Evolutionary conservation across 1,139 yeast species (phyloP).

Genomic region (Yamadazyma trypodendri): DNA sequence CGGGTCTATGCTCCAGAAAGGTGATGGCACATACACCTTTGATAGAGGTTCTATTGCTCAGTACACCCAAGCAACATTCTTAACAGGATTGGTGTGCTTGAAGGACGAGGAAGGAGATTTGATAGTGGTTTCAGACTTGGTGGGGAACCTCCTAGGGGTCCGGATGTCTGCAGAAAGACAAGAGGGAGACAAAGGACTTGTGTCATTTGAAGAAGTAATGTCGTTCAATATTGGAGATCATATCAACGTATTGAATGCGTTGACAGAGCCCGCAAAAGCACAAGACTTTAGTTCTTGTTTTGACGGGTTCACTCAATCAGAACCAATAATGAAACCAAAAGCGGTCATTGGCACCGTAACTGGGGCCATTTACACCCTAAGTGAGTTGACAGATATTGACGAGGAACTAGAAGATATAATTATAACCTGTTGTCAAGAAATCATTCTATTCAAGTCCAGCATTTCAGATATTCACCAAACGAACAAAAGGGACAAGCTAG

Average conservation of each 20-base stretch:
- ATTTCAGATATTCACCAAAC: constrained; percentile 13
- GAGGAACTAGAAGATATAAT: constrained; percentile 15
- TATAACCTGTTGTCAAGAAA: constrained; percentile 17
- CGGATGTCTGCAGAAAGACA: not conserved
- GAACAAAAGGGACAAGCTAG: constrained; percentile 14
- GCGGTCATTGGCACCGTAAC: constrained; percentile 35
- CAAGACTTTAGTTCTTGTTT: constrained; percentile 12
- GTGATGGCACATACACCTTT: constrained; percentile 1
- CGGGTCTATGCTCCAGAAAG: not conserved
- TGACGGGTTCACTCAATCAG: constrained; percentile 8
- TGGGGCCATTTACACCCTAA: constrained; percentile 31
- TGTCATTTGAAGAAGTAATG: constrained; percentile 9
- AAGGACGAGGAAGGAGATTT: constrained; percentile 1
- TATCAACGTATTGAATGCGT: constrained; percentile 23
- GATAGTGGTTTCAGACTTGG: constrained; percentile 27
- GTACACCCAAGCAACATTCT: constrained; percentile 11
- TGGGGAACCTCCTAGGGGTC: constrained; percentile 28
- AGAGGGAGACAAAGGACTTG: constrained; percentile 3
- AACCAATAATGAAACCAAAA: constrained; percentile 7
- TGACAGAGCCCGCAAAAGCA: constrained; percentile 6
- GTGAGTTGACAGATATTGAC: constrained; percentile 29
- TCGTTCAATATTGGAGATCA: constrained; percentile 33
- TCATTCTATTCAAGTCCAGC: constrained; percentile 13
- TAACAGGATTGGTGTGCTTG: constrained; percentile 10
- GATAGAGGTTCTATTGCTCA: constrained; percentile 4